phyloP scores from a whole-genome alignment of 495 filamentous ascomycete species.

The Penicillium roqueforti region DNA sequence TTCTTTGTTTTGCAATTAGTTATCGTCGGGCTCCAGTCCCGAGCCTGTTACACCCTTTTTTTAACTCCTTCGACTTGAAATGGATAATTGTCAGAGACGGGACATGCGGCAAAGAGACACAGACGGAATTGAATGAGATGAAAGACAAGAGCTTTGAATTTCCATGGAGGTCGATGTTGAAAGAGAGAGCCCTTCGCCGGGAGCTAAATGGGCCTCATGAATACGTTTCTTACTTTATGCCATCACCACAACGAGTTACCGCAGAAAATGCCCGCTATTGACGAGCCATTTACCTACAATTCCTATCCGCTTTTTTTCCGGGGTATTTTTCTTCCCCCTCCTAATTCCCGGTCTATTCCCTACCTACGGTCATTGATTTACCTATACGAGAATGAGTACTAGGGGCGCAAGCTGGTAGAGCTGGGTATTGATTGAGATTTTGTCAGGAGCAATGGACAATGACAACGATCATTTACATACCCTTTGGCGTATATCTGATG shows the following conservation, averaged over 20 bases:
- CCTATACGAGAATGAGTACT: neutral
- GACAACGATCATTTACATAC: neutral
- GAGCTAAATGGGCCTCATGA: slow-evolving; percentile 23
- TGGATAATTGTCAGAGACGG: slow-evolving; percentile 5
- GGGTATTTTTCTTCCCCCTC: neutral
- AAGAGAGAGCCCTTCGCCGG: slow-evolving; percentile 15
- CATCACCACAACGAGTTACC: slow-evolving; percentile 30
- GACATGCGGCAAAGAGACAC: slow-evolving; percentile 6
- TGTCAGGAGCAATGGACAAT: neutral
- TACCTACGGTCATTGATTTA: neutral
- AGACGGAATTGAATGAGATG: slow-evolving; percentile 8
- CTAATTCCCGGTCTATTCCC: neutral
- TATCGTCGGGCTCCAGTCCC: slow-evolving; percentile 12
- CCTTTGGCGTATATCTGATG: slow-evolving; percentile 1
- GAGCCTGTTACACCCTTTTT: slow-evolving; percentile 6
- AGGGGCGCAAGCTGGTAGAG: slow-evolving; percentile 3
- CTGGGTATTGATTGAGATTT: neutral
- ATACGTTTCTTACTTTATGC: slow-evolving; percentile 28
- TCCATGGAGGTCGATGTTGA: slow-evolving; percentile 6
- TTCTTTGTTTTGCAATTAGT: slow-evolving; percentile 11
- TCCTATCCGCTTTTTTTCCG: slow-evolving; percentile 5
- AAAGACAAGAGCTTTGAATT: slow-evolving; percentile 3
- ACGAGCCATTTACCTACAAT: slow-evolving; percentile 23
- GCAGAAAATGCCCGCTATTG: slow-evolving; percentile 34
- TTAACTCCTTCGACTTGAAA: slow-evolving; percentile 11